These are phyloP conservation scores for Rhytidhysteron rufulum DNA, from an alignment of 2,329 filamentous ascomycete species.

Conservation along the genomic window DNA sequence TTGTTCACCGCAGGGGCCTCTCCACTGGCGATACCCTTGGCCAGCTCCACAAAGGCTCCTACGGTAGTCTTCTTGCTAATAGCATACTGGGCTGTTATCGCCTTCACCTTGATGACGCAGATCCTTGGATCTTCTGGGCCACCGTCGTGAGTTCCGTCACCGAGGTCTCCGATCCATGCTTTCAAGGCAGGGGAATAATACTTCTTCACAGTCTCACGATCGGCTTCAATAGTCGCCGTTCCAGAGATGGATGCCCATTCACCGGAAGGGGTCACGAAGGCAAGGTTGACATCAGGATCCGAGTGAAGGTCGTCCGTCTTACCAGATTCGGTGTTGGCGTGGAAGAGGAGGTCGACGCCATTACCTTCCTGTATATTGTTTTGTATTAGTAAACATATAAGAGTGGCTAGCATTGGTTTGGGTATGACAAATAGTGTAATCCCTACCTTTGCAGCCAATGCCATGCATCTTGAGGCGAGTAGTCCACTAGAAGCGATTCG, in stretches of 20 bases:
- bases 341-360: slow-evolving; percentile 80
- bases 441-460: slow-evolving; percentile 69
- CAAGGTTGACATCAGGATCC: slow-evolving; percentile 74
- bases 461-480: slow-evolving; percentile 82
- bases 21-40: slow-evolving; percentile 71
- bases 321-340: slow-evolving; percentile 85
- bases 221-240: slow-evolving; percentile 63
- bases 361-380: slow-evolving; percentile 59
- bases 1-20: slow-evolving; percentile 70
- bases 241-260: slow-evolving; percentile 89
- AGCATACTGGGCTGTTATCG: slow-evolving; percentile 69
- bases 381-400: neutral
- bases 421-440: no score
- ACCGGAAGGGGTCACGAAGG: slow-evolving; percentile 71
- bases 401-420: neutral
- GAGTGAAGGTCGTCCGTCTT: slow-evolving; percentile 77
- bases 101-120: slow-evolving; percentile 73
- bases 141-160: slow-evolving; percentile 77
- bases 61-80: slow-evolving; percentile 60
- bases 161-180: slow-evolving; percentile 80
- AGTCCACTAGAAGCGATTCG: slow-evolving; percentile 60
- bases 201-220: slow-evolving; percentile 65
- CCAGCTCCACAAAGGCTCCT: slow-evolving; percentile 64
- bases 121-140: slow-evolving; percentile 78
- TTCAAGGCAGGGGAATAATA: slow-evolving; percentile 68